phyloP scores from a whole-genome alignment of 108 stramenopile genomes.

The Bacterosira constricta region DNA sequence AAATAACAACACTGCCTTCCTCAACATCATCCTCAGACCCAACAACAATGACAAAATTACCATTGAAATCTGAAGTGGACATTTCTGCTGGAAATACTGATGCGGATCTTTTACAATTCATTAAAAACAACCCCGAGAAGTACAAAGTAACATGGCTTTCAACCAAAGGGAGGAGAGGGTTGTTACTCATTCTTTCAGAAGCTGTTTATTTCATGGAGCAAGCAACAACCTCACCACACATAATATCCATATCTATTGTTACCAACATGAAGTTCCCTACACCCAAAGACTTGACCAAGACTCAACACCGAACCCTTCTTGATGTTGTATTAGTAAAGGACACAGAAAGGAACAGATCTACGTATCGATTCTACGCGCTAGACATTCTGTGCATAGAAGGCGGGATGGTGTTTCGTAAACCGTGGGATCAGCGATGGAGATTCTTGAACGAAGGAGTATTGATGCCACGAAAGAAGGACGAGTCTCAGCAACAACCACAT shows the following conservation, averaged over 20 bases:
- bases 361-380: slow-evolving; percentile 36
- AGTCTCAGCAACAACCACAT: slow-evolving; percentile 12
- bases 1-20: slow-evolving; percentile 32
- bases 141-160: slow-evolving; percentile 55
- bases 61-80: slow-evolving; percentile 29
- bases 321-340: slow-evolving; percentile 50
- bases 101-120: slow-evolving; percentile 14
- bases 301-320: slow-evolving; percentile 53
- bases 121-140: slow-evolving; percentile 19
- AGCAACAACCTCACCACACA: background rate
- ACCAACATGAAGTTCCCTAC: slow-evolving; percentile 48
- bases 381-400: slow-evolving; percentile 51
- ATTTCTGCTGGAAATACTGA: slow-evolving; percentile 16
- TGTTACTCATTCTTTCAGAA: slow-evolving; percentile 53
- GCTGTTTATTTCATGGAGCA: slow-evolving; percentile 54
- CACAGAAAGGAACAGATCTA: slow-evolving; percentile 15
- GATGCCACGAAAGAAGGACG: slow-evolving; percentile 50
- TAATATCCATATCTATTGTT: slow-evolving; percentile 18
- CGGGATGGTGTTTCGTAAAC: slow-evolving; percentile 48
- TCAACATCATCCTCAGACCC: background rate
- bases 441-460: slow-evolving; percentile 51
- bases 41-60: slow-evolving; percentile 4
- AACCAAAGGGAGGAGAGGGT: slow-evolving; percentile 43
- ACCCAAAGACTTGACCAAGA: slow-evolving; percentile 31
- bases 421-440: slow-evolving; percentile 40